Evolutionary conservation across 768 basidiomycete genomes (phyloP).

Genomic region (Kwoniella newhampshirensis): DNA sequence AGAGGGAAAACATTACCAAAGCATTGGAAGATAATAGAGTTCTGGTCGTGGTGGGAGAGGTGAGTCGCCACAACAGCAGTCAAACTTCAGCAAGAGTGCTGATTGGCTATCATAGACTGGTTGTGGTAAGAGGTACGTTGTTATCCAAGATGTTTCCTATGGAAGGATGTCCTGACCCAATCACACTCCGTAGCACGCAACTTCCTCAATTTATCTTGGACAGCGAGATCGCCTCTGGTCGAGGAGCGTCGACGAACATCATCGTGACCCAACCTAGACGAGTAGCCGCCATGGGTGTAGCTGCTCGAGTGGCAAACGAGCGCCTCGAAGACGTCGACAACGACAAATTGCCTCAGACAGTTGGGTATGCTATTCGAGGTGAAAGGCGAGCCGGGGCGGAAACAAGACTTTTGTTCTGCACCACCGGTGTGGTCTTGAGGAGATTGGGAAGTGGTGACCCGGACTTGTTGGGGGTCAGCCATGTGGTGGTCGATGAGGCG

Average conservation of each 20-base stretch:
- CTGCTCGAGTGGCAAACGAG: constrained; percentile 80
- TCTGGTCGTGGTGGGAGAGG: constrained; percentile 87
- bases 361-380: constrained; percentile 83
- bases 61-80: constrained; percentile 46
- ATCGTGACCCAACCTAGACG: constrained; percentile 86
- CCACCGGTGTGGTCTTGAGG: constrained; percentile 86
- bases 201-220: constrained; percentile 91
- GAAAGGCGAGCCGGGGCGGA: constrained; percentile 67
- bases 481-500: constrained; percentile 89
- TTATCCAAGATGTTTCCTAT: not conserved
- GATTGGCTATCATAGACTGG: constrained; percentile 56
- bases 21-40: constrained; percentile 64
- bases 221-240: constrained; percentile 64
- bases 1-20: constrained; percentile 64
- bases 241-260: constrained; percentile 70
- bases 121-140: constrained; percentile 65
- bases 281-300: constrained; percentile 83
- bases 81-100: not conserved
- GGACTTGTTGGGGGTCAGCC: constrained; percentile 66
- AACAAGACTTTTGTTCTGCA: constrained; percentile 83
- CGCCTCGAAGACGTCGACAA: constrained; percentile 55
- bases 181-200: constrained; percentile 45
- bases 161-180: not conserved
- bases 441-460: constrained; percentile 71
- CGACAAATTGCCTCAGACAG: constrained; percentile 62